A percentile compares a stretch with the other conserved stretches of the same genome.
Conservation (phyloP, 2,329 filamentous ascomycete species). For the Beauveria brongniartii region DNA sequence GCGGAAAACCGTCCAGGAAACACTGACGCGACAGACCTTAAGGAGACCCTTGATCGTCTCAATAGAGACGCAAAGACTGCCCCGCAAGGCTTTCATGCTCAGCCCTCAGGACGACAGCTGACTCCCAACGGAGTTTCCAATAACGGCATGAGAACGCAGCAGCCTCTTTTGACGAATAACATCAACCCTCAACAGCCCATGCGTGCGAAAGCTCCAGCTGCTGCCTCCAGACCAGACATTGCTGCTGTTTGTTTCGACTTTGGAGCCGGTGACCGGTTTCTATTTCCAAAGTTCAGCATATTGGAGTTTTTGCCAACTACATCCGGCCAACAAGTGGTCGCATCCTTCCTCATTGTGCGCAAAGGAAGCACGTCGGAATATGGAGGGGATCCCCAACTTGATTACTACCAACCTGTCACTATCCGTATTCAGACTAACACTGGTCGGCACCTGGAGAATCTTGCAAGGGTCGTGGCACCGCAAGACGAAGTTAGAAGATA, state of each 20-base stretch:
- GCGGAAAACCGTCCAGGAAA: slow-evolving; percentile 42
- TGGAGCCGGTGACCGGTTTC: slow-evolving; percentile 64
- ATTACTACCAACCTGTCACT: slow-evolving; percentile 71
- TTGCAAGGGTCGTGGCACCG: slow-evolving; percentile 54
- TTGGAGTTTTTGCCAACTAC: slow-evolving; percentile 52
- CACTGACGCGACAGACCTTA: slow-evolving; percentile 46
- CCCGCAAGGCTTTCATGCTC: slow-evolving; percentile 21
- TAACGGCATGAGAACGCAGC: slow-evolving; percentile 16
- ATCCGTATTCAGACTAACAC: slow-evolving; percentile 49
- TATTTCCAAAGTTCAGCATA: slow-evolving; percentile 73
- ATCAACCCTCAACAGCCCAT: slow-evolving; percentile 42
- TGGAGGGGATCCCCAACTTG: slow-evolving; percentile 51
- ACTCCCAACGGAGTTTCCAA: slow-evolving; percentile 25
- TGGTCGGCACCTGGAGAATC: slow-evolving; percentile 50
- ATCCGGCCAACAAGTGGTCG: slow-evolving; percentile 53
- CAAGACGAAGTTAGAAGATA: slow-evolving; percentile 56
- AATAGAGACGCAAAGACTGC: slow-evolving; percentile 33
- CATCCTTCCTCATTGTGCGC: slow-evolving; percentile 70
- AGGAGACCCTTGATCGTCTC: slow-evolving; percentile 42
- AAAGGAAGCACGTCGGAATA: slow-evolving; percentile 61
- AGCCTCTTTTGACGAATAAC: slow-evolving; percentile 13
- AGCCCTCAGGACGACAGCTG: slow-evolving; percentile 17
- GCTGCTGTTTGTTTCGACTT: slow-evolving; percentile 65
- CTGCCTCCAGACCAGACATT: slow-evolving; percentile 48
- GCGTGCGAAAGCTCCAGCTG: slow-evolving; percentile 51